Base-by-base conservation (phyloP, 129 eudicot species). In the Kitagawia praeruptora region DNA sequence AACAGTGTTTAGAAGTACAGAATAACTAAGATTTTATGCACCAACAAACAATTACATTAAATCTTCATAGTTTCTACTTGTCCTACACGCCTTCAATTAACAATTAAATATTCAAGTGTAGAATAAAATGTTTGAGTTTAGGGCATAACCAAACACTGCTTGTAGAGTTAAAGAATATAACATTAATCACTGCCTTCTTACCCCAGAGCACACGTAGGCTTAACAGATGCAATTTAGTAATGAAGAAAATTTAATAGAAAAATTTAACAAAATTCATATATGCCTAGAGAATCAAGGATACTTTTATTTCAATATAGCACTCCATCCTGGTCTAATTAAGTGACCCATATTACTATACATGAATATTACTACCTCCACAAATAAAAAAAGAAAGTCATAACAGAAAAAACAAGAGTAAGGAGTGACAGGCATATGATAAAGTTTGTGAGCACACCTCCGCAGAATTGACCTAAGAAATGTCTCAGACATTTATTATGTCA, bases 381-480 rank as follows among this genome's bases (percentile, higher is more conserved):
- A 13, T 8, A 31, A 27, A n/a, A 41, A 23, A 74, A 4, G 46
- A 25, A 42, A 45, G 2, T n/a, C n/a, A 54, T 13, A 7, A 23
- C 28, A 56, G 34, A 28, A n/a, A 42, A 16, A 7, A 31, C 40
- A 28, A 31, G 31, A 77, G 31, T n/a, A n/a, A 58, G 77, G 45
- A 27, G 53, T 6, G 75, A 9, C 70, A 83, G 19, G n/a, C 40
- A 61, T 31, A 58, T 80, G 40, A 41, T 69, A 75, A 83, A 61
- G 53, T 69, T 70, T 19, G 80, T 53, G 45, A 78, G 15, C 81
- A 77, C 19, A 96, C 99, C 98, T 96, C 80, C 91, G 90, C 47
- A 96, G 86, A 58, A 85, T 89, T 73, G 99, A 92, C 79, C 92
- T 76, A 71, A 92, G 84, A 85, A 81, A 87, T 12, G 91, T 78